Percentiles rank a stretch among this genome's conserved stretches.
phyloP scores from a whole-genome alignment of 371 early-diverging fungal genomes.

The Capillidium heterosporum region DNA sequence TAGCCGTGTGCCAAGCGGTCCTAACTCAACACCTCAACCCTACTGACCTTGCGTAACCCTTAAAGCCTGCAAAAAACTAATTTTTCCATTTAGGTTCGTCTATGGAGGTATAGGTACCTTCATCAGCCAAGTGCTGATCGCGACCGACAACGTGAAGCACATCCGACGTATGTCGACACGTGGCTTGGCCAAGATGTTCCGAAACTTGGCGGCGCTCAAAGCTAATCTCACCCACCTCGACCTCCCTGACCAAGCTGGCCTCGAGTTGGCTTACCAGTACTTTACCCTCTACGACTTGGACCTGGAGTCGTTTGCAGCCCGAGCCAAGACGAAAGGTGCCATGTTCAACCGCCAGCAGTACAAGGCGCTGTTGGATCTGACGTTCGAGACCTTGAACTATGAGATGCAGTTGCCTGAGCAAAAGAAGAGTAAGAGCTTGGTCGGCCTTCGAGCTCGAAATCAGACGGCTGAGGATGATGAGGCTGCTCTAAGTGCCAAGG shows the following conservation, averaged over 20 bases:
- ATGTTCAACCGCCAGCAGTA: not conserved
- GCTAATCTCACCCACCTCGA: conserved; percentile 72
- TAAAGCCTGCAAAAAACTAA: not conserved
- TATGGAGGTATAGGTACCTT: conserved; percentile 66
- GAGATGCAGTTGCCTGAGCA: not conserved
- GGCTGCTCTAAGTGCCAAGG: not conserved
- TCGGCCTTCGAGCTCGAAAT: not conserved
- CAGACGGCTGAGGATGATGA: not conserved
- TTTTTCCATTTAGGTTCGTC: conserved; percentile 29
- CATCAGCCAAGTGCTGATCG: conserved; percentile 47
- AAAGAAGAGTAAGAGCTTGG: not conserved
- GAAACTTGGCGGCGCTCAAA: conserved; percentile 67
- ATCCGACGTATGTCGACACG: conserved; percentile 48
- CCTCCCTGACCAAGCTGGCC: conserved; percentile 35
- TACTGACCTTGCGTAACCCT: conserved; percentile 32
- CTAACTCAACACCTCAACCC: conserved; percentile 39
- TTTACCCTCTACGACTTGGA: conserved; percentile 48
- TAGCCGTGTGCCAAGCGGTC: conserved; percentile 54
- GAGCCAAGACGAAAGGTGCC: not conserved
- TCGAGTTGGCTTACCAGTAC: conserved; percentile 52
- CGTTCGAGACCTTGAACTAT: not conserved
- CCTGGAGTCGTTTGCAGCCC: conserved; percentile 13
- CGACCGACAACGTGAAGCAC: conserved; percentile 37
- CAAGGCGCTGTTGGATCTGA: not conserved
- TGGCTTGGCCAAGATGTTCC: conserved; percentile 61